Percentiles rank a stretch among this genome's conserved stretches.
Conservation (phyloP, 495 filamentous ascomycete genomes). For the Annulohypoxylon bovei region DNA sequence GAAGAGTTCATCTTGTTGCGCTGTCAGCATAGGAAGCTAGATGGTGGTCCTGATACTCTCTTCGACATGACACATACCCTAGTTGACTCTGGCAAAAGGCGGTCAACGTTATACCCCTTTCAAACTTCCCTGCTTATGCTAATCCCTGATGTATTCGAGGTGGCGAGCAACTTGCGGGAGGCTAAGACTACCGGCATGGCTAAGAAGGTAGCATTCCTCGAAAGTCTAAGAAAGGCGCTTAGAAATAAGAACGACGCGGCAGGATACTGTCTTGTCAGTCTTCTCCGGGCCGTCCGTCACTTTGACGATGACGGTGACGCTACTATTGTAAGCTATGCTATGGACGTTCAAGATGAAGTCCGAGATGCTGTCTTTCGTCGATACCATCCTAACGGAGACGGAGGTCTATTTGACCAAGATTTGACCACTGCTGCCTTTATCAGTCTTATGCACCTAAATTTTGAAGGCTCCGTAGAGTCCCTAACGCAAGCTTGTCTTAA, state of each 20-base stretch:
- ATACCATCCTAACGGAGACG: slow-evolving; percentile 56
- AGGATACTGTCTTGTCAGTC: slow-evolving; percentile 67
- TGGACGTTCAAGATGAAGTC: slow-evolving; percentile 73
- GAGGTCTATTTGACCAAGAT: slow-evolving; percentile 62
- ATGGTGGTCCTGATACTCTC: slow-evolving; percentile 69
- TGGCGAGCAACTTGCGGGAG: slow-evolving; percentile 68
- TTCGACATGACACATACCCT: slow-evolving; percentile 71
- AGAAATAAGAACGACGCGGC: slow-evolving; percentile 67
- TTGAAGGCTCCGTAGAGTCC: slow-evolving; percentile 64
- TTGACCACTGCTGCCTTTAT: slow-evolving; percentile 73
- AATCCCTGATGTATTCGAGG: slow-evolving; percentile 71
- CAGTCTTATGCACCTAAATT: slow-evolving; percentile 65
- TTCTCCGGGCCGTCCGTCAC: slow-evolving; percentile 68
- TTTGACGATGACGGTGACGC: slow-evolving; percentile 68
- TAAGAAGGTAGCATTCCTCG: slow-evolving; percentile 71
- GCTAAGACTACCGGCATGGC: slow-evolving; percentile 65
- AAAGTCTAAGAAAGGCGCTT: slow-evolving; percentile 66
- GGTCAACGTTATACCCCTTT: slow-evolving; percentile 66
- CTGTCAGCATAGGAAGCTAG: slow-evolving; percentile 63
- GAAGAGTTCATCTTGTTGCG: slow-evolving; percentile 70
- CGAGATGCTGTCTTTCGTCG: slow-evolving; percentile 69
- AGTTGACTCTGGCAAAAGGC: slow-evolving; percentile 61
- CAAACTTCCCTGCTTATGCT: slow-evolving; percentile 69
- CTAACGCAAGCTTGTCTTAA: slow-evolving; percentile 64
- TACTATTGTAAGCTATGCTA: slow-evolving; percentile 69